Conservation (phyloP, 2,329 filamentous ascomycete genomes). For the Shiraia sp. region DNA sequence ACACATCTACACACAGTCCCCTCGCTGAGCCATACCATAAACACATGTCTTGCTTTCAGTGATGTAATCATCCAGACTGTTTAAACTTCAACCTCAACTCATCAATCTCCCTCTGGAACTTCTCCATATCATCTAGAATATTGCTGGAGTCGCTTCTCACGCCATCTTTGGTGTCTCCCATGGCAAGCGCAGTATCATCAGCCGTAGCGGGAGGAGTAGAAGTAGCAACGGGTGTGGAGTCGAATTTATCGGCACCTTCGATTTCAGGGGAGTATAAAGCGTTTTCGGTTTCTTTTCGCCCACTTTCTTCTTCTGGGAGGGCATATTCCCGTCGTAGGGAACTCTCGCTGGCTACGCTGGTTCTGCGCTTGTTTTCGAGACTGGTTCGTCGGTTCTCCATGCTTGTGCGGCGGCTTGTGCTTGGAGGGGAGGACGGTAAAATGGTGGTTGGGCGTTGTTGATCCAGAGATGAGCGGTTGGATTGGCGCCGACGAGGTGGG, state of each 20-base stretch:
- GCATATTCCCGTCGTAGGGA: conserved; percentile 33
- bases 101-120: conserved; percentile 46
- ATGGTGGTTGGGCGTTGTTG: conserved; percentile 29
- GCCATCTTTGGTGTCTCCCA: no score
- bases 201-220: no score
- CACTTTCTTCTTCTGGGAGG: conserved; percentile 16
- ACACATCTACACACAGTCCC: neutral
- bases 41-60: no score
- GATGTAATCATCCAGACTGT: conserved; percentile 12
- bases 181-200: no score
- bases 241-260: no score
- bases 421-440: conserved; percentile 24
- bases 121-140: conserved; percentile 46
- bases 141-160: conserved; percentile 28
- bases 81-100: conserved; percentile 38
- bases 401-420: no score
- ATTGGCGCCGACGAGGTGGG: conserved; percentile 39
- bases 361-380: conserved; percentile 34
- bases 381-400: conserved; percentile 26
- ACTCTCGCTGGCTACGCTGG: conserved; percentile 39
- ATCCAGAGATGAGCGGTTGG: conserved; percentile 38
- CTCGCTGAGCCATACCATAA: no score
- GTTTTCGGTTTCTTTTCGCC: conserved; percentile 16
- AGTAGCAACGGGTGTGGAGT: no score
- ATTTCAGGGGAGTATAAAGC: conserved; percentile 34